A percentile compares a stretch with the other conserved stretches of the same genome.
Evolutionary conservation across 345 rosid genomes (phyloP).

Genomic region (Syzygium jambos): DNA sequence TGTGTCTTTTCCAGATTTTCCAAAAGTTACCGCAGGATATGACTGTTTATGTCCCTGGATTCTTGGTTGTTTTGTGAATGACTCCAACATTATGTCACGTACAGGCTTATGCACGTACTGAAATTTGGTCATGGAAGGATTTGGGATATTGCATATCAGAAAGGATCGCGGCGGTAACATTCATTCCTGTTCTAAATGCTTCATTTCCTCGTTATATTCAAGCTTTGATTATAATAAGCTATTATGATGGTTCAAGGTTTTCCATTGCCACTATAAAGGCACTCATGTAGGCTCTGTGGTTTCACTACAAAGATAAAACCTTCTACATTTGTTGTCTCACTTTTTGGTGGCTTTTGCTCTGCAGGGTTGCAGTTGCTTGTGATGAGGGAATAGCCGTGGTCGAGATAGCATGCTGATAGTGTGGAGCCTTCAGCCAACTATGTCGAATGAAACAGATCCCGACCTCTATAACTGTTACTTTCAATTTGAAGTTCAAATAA

Average conservation of each 20-base stretch:
- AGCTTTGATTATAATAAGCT: background rate
- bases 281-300: background rate
- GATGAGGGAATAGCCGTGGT: background rate
- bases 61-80: background rate
- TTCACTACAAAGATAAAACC: background rate
- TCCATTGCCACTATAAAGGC: background rate
- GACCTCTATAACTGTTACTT: background rate
- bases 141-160: conserved; percentile 12
- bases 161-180: background rate
- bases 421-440: background rate
- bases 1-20: background rate
- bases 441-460: background rate
- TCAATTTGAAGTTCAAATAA: background rate
- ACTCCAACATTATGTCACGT: background rate
- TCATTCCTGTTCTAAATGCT: background rate
- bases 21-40: background rate
- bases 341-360: background rate
- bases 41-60: background rate
- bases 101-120: conserved; percentile 5
- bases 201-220: background rate
- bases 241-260: background rate
- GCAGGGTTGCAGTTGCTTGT: background rate
- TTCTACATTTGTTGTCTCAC: background rate
- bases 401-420: background rate
- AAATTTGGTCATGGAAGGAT: conserved; percentile 14